These are phyloP conservation scores for Neltuma alba DNA, from an alignment of 306 rosid species.

Conservation along the genomic window DNA sequence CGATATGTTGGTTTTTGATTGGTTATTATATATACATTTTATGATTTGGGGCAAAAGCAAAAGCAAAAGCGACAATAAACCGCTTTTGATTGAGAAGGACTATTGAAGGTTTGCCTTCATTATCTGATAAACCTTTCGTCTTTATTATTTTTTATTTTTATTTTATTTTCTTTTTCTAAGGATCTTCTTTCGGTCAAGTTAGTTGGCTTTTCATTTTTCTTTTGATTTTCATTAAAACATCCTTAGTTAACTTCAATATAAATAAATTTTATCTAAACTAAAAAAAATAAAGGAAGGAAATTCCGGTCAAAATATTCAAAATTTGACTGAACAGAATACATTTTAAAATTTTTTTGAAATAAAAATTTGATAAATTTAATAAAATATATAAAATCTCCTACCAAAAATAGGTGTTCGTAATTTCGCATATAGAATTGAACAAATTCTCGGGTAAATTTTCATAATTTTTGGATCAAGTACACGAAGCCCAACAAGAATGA, in stretches of 20 bases:
- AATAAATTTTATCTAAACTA: not conserved
- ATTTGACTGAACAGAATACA: not conserved
- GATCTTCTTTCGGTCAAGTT: conserved; percentile 14
- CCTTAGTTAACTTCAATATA: not conserved
- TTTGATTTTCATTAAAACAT: not conserved
- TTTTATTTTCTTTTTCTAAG: not conserved
- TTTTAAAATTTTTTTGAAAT: not conserved
- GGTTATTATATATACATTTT: not conserved
- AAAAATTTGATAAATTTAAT: not conserved
- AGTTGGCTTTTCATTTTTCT: conserved; percentile 8
- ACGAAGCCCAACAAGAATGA: too few species aligned
- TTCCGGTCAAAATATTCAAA: not conserved
- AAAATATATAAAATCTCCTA: too few species aligned
- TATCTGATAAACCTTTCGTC: conserved; percentile 1
- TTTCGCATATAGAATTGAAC: too few species aligned
- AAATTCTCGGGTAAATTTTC: too few species aligned
- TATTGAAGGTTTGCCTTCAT: not conserved
- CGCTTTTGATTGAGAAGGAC: conserved; percentile 25
- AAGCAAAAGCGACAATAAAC: conserved; percentile 9
- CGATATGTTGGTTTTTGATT: not conserved
- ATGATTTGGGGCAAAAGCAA: conserved; percentile 24
- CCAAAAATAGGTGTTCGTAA: too few species aligned
- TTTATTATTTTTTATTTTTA: not conserved
- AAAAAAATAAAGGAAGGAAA: not conserved
- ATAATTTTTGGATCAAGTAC: too few species aligned